Conservation (phyloP, 768 basidiomycete genomes). For the Boletus rufocinnamomeus region DNA sequence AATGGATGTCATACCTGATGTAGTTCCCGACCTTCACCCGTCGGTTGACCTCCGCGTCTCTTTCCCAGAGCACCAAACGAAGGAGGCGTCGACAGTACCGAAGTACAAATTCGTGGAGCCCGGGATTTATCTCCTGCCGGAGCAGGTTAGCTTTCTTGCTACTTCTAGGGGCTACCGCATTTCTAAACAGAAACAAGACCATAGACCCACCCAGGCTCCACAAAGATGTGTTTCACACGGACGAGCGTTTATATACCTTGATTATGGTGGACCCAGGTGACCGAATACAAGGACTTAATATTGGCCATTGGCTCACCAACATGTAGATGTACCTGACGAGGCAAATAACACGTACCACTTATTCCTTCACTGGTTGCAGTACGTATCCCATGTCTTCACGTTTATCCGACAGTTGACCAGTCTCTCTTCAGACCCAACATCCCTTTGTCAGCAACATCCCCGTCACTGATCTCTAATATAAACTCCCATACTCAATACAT, state of each 20-base stretch:
- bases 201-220: slow-evolving; percentile 61
- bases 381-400: slow-evolving; percentile 25
- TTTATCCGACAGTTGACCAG: background rate
- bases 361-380: slow-evolving; percentile 89
- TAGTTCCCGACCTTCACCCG: slow-evolving; percentile 73
- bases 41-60: slow-evolving; percentile 75
- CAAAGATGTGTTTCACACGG: slow-evolving; percentile 79
- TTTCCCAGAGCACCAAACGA: slow-evolving; percentile 40
- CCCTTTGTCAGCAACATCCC: slow-evolving; percentile 62
- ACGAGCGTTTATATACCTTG: slow-evolving; percentile 82
- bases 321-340: slow-evolving; percentile 81
- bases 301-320: slow-evolving; percentile 11
- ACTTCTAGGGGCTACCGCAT: background rate
- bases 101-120: slow-evolving; percentile 57
- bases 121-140: slow-evolving; percentile 64
- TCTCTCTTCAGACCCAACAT: slow-evolving; percentile 68
- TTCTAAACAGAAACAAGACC: slow-evolving; percentile 48
- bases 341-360: slow-evolving; percentile 62
- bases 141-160: slow-evolving; percentile 53
- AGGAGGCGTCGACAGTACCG: slow-evolving; percentile 23
- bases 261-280: slow-evolving; percentile 85
- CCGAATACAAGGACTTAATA: slow-evolving; percentile 30
- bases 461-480: slow-evolving; percentile 41
- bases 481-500: slow-evolving; percentile 73
- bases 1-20: slow-evolving; percentile 89